These are phyloP conservation scores for Aspergillus sergii DNA, from an alignment of 2,329 filamentous ascomycete genomes.

Conservation along the genomic window DNA sequence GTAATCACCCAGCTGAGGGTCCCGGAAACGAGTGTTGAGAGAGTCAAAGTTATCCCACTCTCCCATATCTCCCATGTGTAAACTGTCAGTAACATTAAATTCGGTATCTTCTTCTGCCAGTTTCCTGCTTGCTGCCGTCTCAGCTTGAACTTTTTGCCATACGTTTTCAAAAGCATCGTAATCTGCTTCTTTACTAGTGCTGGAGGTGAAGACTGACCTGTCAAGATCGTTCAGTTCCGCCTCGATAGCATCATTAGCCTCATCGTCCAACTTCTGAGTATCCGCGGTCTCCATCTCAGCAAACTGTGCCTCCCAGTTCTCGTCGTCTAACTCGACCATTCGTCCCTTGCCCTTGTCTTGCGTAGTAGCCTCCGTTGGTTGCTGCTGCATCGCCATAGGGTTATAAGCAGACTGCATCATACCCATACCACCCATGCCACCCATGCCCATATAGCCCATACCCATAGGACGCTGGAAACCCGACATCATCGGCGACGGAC, in stretches of 20 bases:
- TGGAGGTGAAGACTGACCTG: slow-evolving; percentile 67
- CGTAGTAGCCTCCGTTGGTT: slow-evolving; percentile 44
- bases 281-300: slow-evolving; percentile 73
- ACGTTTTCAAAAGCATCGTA: slow-evolving; percentile 89
- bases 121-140: slow-evolving; percentile 51
- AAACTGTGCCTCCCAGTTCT: slow-evolving; percentile 96
- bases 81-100: slow-evolving; percentile 48
- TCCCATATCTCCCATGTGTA: slow-evolving; percentile 71
- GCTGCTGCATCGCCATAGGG: slow-evolving; percentile 52
- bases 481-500: slow-evolving; percentile 64
- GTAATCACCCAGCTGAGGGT: slow-evolving; percentile 84
- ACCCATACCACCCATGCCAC: slow-evolving; percentile 53
- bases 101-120: slow-evolving; percentile 67
- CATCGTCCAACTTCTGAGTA: slow-evolving; percentile 57
- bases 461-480: slow-evolving; percentile 51
- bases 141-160: slow-evolving; percentile 51
- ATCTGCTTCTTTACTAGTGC: slow-evolving; percentile 64
- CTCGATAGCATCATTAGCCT: slow-evolving; percentile 76
- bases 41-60: slow-evolving; percentile 79
- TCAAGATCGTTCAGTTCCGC: slow-evolving; percentile 88
- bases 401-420: slow-evolving; percentile 55
- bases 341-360: slow-evolving; percentile 80
- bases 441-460: slow-evolving; percentile 46
- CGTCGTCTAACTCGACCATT: slow-evolving; percentile 88
- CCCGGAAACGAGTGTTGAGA: slow-evolving; percentile 68